phyloP scores from a whole-genome alignment of 208 protist genomes.

The Tetramitus jugosus region DNA sequence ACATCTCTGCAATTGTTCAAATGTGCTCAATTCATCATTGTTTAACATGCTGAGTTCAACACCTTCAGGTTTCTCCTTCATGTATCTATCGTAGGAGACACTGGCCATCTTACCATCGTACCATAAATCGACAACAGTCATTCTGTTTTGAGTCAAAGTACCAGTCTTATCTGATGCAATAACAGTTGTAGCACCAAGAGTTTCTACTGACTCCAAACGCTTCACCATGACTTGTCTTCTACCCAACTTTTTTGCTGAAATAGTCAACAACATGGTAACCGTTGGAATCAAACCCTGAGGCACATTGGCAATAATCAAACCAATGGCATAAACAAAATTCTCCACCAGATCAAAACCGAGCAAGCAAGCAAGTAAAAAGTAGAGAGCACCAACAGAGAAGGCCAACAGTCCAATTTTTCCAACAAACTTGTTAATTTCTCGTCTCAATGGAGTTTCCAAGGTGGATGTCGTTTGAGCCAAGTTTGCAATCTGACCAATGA shows the following conservation, averaged over 20 bases:
- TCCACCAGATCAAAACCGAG: constrained; percentile 25
- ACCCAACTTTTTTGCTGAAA: constrained; percentile 59
- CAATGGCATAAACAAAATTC: constrained; percentile 42
- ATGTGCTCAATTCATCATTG: too few species aligned
- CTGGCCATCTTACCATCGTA: too few species aligned
- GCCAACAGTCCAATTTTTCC: background rate
- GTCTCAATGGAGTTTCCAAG: constrained; percentile 26
- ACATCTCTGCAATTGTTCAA: too few species aligned
- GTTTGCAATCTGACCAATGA: constrained; percentile 81
- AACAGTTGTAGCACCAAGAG: constrained; percentile 61
- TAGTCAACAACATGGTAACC: constrained; percentile 57
- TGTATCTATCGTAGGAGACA: too few species aligned
- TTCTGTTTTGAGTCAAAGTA: constrained; percentile 69
- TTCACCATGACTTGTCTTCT: constrained; percentile 64
- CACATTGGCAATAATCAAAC: constrained; percentile 65
- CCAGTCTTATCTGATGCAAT: constrained; percentile 77
- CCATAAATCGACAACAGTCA: constrained; percentile 46
- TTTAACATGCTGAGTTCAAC: too few species aligned
- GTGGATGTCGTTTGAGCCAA: background rate
- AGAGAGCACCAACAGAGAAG: constrained; percentile 20
- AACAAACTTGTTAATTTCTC: constrained; percentile 36
- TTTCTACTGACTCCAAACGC: constrained; percentile 63
- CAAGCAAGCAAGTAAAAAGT: constrained; percentile 25
- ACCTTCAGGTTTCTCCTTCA: background rate
- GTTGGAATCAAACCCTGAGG: constrained; percentile 64